Evolutionary conservation across 306 rosid genomes (phyloP).

Genomic region (Gillenia trifoliata): DNA sequence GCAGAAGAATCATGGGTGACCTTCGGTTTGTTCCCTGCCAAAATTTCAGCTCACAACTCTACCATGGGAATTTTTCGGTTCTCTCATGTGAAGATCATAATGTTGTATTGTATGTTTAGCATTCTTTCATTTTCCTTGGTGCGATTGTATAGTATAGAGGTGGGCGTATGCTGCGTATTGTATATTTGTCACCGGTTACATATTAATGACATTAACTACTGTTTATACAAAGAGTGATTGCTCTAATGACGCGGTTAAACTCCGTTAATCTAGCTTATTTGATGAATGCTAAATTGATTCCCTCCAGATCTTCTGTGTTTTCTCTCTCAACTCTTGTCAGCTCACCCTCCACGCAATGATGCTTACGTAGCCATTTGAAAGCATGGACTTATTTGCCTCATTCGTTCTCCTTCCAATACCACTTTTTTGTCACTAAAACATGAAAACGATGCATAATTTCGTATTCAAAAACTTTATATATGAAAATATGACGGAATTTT

Average conservation of each 20-base stretch:
- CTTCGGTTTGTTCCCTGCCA: background rate
- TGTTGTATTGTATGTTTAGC: background rate
- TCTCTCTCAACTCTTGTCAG: background rate
- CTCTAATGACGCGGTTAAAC: background rate
- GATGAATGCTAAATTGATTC: background rate
- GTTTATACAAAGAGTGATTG: background rate
- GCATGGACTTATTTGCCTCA: background rate
- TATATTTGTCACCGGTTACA: background rate
- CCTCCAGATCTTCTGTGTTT: background rate
- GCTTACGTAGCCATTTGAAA: background rate
- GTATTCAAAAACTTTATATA: no score
- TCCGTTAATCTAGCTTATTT: background rate
- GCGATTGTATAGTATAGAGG: background rate
- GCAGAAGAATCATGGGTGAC: background rate
- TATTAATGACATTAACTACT: background rate
- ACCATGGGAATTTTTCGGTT: background rate
- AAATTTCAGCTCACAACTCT: slow-evolving; percentile 3
- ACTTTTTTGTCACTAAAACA: no score
- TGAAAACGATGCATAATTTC: no score
- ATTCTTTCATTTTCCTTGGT: slow-evolving; percentile 4
- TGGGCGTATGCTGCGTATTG: background rate
- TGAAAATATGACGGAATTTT: no score
- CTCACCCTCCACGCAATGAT: background rate
- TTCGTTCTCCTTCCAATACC: background rate
- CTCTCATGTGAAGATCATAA: background rate